A percentile compares a stretch with the other conserved stretches of the same genome.
phyloP scores from a whole-genome alignment of 208 protist genomes.

The Leishmania mexicana region DNA sequence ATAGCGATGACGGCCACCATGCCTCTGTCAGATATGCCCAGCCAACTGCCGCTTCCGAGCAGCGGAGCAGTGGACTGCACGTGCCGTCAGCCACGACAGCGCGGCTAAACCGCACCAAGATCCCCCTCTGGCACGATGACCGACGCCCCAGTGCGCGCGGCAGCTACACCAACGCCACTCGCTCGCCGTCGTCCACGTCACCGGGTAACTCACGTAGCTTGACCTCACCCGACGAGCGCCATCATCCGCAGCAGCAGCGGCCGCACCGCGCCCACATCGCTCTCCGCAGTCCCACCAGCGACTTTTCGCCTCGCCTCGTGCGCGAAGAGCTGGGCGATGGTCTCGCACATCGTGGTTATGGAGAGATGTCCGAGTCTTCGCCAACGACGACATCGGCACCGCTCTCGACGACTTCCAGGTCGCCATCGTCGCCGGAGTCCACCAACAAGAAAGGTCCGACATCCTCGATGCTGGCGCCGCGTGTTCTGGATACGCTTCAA shows the following conservation, averaged over 20 bases:
- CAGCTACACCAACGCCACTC: not conserved
- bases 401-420: not conserved
- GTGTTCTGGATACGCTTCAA: slow-evolving; percentile 22
- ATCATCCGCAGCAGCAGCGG: not conserved
- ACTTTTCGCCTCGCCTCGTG: not conserved
- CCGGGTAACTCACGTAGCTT: not conserved
- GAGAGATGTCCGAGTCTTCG: not conserved
- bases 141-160: too few species aligned
- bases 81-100: not conserved
- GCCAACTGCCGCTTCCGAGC: slow-evolving; percentile 17
- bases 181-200: slow-evolving; percentile 1
- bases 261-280: not conserved
- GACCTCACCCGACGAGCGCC: not conserved
- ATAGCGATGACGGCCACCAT: not conserved
- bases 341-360: not conserved
- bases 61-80: not conserved
- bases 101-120: slow-evolving; percentile 1
- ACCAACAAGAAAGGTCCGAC: not conserved
- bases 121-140: slow-evolving; percentile 16
- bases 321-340: not conserved
- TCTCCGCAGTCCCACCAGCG: not conserved
- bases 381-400: not conserved
- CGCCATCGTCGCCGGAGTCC: not conserved
- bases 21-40: slow-evolving; percentile 11
- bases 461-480: not conserved